Conservation (phyloP, 352 stramenopile genomes). For the Phytophthora multivora region DNA sequence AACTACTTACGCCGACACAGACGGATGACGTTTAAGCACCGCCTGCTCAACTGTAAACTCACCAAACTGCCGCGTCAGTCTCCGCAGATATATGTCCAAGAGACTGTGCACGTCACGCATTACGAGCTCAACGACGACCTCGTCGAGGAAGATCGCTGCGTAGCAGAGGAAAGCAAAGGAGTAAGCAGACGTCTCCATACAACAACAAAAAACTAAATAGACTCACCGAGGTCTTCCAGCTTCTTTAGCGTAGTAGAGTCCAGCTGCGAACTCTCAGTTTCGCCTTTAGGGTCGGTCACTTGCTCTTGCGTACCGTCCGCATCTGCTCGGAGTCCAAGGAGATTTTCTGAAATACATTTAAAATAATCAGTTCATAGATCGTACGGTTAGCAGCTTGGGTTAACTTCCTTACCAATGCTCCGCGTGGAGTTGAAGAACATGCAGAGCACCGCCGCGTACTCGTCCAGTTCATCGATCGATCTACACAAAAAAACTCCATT, state of each 20-base stretch:
- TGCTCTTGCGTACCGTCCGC: slow-evolving; percentile 60
- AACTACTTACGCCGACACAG: slow-evolving; percentile 22
- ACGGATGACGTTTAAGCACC: slow-evolving; percentile 40
- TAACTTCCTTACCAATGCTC: slow-evolving; percentile 51
- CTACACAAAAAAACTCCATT: slow-evolving; percentile 19
- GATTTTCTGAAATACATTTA: slow-evolving; percentile 48
- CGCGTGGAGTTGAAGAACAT: slow-evolving; percentile 77
- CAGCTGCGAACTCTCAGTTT: slow-evolving; percentile 22
- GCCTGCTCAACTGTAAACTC: slow-evolving; percentile 65
- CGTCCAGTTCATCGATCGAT: slow-evolving; percentile 63
- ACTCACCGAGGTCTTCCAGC: slow-evolving; percentile 61
- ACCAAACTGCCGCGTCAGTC: slow-evolving; percentile 60
- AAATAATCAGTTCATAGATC: neutral
- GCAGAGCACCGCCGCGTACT: slow-evolving; percentile 73
- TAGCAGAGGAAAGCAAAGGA: neutral
- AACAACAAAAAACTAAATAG: neutral
- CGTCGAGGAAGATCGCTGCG: slow-evolving; percentile 76
- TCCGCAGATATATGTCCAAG: slow-evolving; percentile 65
- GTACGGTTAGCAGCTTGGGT: neutral
- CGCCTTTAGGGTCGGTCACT: slow-evolving; percentile 47
- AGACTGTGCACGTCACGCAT: slow-evolving; percentile 78
- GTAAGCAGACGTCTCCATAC: neutral
- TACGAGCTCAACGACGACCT: slow-evolving; percentile 79
- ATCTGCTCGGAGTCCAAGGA: slow-evolving; percentile 56
- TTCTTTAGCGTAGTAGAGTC: slow-evolving; percentile 41